Base-by-base conservation (phyloP, 352 stramenopile species). In the Pythium sukuiense region DNA sequence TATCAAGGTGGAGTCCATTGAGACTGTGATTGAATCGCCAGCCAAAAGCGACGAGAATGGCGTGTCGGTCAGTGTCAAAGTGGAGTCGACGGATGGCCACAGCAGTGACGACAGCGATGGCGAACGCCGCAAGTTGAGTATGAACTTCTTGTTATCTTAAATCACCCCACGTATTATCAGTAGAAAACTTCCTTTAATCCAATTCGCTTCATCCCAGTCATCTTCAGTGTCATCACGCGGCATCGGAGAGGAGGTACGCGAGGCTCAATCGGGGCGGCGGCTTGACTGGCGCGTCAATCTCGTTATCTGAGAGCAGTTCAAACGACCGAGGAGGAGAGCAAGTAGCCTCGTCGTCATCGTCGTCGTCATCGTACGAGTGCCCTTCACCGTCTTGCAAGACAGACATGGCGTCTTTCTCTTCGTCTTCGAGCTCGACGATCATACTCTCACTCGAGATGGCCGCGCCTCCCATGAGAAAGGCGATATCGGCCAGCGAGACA, bases 141-240 rank as follows among this genome's bases (percentile, higher is more conserved):
- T 70, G 64, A 70, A 70, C 33, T 70, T 70, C 27, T 26, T 70
- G 3, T 53, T 70, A 53, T 62, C 57, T 26, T 70, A 55, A 61
- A 55, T 12, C 35, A 14, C 12, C 6, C 7, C 14, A 41, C 35
- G 3, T 26, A 49, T 20, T 49, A 18, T 26, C 3, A 49, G 41
- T 49, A n/a, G 41, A 20, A 49, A 49, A 8, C 6, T 14, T 41
- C 6, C 35, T 41, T 3, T 14, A n/a, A 16, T 41, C 35, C 2
- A 41, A 12, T 52, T 52, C 45, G 12, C 27, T 14, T 12, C 2
- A 4, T 24, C 18, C 43, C 14, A 27, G 7, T 11, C 35, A 16
- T 41, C 35, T 35, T 8, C 32, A 8, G 32, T 26, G 13, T 65
- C 29, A 8, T 56, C 29, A 61, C 26, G 32, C 16, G 29, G 39